Conservation (phyloP, 768 basidiomycete species). For the Pisolithus marmoratus region DNA sequence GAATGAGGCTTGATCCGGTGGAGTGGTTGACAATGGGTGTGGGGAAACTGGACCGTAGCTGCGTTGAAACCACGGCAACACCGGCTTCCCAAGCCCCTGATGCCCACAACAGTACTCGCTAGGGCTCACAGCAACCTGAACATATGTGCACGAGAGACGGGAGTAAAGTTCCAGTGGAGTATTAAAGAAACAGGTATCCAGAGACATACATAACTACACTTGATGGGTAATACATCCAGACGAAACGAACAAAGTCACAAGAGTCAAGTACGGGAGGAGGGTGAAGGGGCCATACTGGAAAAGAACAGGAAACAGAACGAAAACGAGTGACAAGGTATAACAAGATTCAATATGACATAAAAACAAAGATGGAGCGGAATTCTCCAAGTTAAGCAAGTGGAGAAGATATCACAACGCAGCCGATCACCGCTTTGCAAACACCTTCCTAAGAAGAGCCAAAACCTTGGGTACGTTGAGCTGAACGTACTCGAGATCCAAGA, state of each 20-base stretch:
- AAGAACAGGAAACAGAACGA: not conserved
- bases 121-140: too few species aligned
- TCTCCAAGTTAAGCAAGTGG: not conserved
- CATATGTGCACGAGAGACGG: too few species aligned
- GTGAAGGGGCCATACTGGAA: slow-evolving; percentile 3
- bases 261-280: slow-evolving; percentile 13
- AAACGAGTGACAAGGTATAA: slow-evolving; percentile 27
- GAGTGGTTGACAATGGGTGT: too few species aligned
- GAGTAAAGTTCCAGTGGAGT: not conserved
- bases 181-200: slow-evolving; percentile 32
- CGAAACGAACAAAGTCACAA: slow-evolving; percentile 24
- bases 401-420: not conserved
- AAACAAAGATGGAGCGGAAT: slow-evolving; percentile 5
- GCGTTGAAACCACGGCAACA: too few species aligned
- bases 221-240: slow-evolving; percentile 28
- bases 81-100: too few species aligned
- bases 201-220: slow-evolving; percentile 34
- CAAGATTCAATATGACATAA: slow-evolving; percentile 30
- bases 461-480: slow-evolving; percentile 96
- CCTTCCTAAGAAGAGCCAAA: slow-evolving; percentile 86
- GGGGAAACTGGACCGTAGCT: too few species aligned
- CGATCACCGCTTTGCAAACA: slow-evolving; percentile 78
- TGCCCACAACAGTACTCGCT: too few species aligned
- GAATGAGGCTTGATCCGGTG: too few species aligned
- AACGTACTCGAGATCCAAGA: slow-evolving; percentile 95